These are phyloP conservation scores for Metschnikowia vanudenii DNA, from an alignment of 805 yeast genomes.

Conservation along the genomic window DNA sequence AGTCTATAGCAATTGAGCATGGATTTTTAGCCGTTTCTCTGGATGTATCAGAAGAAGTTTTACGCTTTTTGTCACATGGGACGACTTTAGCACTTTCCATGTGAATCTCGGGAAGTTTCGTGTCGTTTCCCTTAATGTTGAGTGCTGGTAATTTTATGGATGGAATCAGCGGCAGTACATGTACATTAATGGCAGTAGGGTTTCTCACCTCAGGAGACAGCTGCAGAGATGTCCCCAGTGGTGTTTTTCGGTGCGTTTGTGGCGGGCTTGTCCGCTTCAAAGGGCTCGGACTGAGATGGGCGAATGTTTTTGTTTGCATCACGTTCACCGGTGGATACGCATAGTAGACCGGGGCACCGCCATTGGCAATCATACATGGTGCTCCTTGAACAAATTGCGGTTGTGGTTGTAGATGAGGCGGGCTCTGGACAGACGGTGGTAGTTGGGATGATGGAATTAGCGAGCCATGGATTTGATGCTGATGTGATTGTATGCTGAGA, in stretches of 20 bases:
- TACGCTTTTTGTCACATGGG: not conserved
- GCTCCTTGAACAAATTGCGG: constrained; percentile 8
- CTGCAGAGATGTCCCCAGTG: not conserved
- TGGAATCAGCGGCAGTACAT: not conserved
- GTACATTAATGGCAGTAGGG: too few species aligned
- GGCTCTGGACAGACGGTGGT: constrained; percentile 1
- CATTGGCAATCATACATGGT: constrained; percentile 1
- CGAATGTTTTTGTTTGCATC: constrained; percentile 2
- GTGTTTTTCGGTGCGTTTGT: not conserved
- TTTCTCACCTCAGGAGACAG: not conserved
- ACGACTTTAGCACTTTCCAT: not conserved
- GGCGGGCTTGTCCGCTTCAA: not conserved
- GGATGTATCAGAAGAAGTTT: not conserved
- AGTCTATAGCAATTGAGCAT: constrained; percentile 21
- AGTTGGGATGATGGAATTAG: not conserved
- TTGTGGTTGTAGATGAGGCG: constrained; percentile 6
- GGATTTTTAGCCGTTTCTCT: not conserved
- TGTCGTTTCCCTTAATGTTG: constrained; percentile 2
- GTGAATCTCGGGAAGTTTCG: not conserved
- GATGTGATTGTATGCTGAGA: not conserved
- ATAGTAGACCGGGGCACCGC: constrained; percentile 8
- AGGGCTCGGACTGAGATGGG: constrained; percentile 1
- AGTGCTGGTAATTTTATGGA: constrained; percentile 18
- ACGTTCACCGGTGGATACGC: constrained; percentile 7
- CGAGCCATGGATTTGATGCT: constrained; percentile 2